Percentiles rank a stretch among this genome's conserved stretches.
These are phyloP conservation scores for Leccinum broughii DNA, from an alignment of 768 basidiomycete species.

Conservation along the genomic window DNA sequence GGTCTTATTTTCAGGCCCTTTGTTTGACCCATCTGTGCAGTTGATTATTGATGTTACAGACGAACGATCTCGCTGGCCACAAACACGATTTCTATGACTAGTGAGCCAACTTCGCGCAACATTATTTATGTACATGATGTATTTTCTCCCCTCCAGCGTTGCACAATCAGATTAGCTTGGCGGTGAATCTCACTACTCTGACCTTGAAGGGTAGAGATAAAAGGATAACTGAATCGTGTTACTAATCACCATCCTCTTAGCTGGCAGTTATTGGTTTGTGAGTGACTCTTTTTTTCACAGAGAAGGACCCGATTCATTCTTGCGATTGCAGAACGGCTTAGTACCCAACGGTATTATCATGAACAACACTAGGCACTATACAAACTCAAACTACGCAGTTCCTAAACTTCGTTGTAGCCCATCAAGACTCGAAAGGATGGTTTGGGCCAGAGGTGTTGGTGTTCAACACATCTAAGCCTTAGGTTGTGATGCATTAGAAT, in stretches of 20 bases:
- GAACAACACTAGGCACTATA: neutral
- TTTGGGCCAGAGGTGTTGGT: neutral
- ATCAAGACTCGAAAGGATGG: constrained; percentile 6
- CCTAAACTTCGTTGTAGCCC: neutral
- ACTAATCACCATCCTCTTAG: neutral
- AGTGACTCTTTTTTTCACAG: neutral
- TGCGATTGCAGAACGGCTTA: neutral
- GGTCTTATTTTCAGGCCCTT: neutral
- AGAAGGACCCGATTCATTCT: neutral
- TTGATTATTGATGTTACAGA: constrained; percentile 1
- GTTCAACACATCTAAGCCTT: constrained; percentile 1
- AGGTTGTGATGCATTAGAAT: neutral
- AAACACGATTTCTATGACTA: constrained; percentile 7
- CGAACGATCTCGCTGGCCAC: constrained; percentile 1
- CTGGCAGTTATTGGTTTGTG: constrained; percentile 5
- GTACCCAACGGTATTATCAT: neutral
- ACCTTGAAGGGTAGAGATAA: constrained; percentile 2
- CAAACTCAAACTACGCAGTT: constrained; percentile 4
- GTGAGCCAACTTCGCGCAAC: neutral
- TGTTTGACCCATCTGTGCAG: neutral
- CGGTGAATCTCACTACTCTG: neutral
- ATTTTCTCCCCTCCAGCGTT: neutral
- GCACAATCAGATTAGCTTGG: constrained; percentile 3
- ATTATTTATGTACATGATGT: neutral
- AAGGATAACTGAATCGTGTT: too few relatives aligned